Evolutionary conservation across 768 basidiomycete genomes (phyloP).

Genomic region (Boletus rex-veris): DNA sequence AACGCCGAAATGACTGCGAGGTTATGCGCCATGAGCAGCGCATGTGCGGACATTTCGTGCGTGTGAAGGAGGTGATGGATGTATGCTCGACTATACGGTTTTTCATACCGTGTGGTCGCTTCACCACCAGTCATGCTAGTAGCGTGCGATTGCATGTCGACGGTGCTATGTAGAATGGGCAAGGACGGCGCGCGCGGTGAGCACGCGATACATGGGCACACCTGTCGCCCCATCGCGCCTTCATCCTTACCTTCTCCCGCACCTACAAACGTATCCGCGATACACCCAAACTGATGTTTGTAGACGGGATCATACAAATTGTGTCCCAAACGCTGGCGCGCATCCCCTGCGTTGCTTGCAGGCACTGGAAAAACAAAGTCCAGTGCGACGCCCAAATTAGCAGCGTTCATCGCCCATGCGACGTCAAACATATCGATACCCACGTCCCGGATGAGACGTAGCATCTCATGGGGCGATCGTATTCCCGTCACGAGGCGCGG

Average conservation of each 20-base stretch:
- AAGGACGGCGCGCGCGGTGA: slow-evolving; percentile 39
- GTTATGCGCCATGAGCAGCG: slow-evolving; percentile 75
- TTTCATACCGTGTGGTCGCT: slow-evolving; percentile 16
- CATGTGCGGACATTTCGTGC: slow-evolving; percentile 86
- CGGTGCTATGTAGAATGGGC: slow-evolving; percentile 43
- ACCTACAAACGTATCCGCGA: slow-evolving; percentile 41
- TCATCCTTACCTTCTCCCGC: slow-evolving; percentile 2
- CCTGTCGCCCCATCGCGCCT: background rate
- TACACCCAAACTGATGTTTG: slow-evolving; percentile 54
- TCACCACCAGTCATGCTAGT: background rate
- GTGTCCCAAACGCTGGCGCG: slow-evolving; percentile 48
- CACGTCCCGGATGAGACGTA: slow-evolving; percentile 56
- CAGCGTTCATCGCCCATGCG: slow-evolving; percentile 65
- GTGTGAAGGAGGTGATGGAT: slow-evolving; percentile 82
- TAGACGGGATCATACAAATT: slow-evolving; percentile 66
- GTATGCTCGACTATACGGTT: slow-evolving; percentile 55
- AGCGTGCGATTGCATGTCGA: slow-evolving; percentile 34
- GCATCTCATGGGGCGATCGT: slow-evolving; percentile 70
- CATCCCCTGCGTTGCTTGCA: background rate
- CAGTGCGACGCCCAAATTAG: slow-evolving; percentile 67
- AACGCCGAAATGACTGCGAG: slow-evolving; percentile 63
- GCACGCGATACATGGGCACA: slow-evolving; percentile 57
- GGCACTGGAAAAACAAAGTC: slow-evolving; percentile 71
- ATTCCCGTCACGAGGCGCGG: slow-evolving; percentile 58
- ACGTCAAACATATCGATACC: slow-evolving; percentile 79